Conservation (phyloP, 2,329 filamentous ascomycete species). For the Capronia coronata region DNA sequence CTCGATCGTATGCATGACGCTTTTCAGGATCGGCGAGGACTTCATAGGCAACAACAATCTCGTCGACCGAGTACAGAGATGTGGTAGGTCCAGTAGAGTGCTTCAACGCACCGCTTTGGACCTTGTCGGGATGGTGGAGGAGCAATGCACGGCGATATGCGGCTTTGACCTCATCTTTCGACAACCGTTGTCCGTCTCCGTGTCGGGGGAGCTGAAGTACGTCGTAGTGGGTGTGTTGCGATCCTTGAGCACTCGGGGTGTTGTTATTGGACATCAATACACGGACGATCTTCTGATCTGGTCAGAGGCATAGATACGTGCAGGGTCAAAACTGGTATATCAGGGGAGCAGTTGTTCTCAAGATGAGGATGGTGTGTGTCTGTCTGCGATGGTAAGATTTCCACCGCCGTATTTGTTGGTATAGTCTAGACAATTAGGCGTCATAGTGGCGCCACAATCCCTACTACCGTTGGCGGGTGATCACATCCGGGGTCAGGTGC, state of each 20-base stretch:
- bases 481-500: neutral
- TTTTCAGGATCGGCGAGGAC: conserved; percentile 42
- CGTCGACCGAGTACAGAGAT: conserved; percentile 42
- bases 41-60: conserved; percentile 54
- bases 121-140: conserved; percentile 55
- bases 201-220: conserved; percentile 35
- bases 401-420: no score
- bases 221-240: conserved; percentile 32
- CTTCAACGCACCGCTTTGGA: conserved; percentile 1
- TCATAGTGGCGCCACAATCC: neutral
- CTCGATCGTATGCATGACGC: conserved; percentile 46
- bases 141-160: conserved; percentile 55
- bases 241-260: neutral
- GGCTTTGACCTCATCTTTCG: conserved; percentile 43
- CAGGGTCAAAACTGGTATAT: neutral
- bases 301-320: neutral
- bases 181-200: conserved; percentile 28
- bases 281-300: neutral
- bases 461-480: neutral
- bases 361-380: no score
- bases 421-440: no score
- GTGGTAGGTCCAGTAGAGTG: neutral
- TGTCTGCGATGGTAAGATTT: no score
- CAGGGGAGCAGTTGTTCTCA: no score
- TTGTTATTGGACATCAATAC: conserved; percentile 15